Evolutionary conservation across 2,329 filamentous ascomycete species (phyloP).

Genomic region (Colletotrichum spaethianum): DNA sequence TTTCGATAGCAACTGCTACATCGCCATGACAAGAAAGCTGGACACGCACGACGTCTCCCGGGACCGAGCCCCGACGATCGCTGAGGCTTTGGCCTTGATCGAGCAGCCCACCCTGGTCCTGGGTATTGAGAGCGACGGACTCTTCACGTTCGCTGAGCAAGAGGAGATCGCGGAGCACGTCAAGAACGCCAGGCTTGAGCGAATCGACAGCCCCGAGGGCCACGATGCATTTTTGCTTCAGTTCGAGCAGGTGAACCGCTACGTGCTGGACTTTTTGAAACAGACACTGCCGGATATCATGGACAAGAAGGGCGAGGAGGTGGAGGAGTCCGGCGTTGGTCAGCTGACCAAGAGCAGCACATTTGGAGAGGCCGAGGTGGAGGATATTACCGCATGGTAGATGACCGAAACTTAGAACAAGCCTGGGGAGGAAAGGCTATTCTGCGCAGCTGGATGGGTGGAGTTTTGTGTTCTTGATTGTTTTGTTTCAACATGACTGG

Average conservation of each 20-base stretch:
- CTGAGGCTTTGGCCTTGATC: slow-evolving; percentile 84
- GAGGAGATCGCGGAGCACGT: slow-evolving; percentile 90
- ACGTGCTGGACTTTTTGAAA: slow-evolving; percentile 86
- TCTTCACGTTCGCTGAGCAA: slow-evolving; percentile 98
- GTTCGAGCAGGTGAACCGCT: slow-evolving; percentile 95
- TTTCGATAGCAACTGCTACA: slow-evolving; percentile 99
- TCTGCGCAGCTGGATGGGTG: too few species aligned
- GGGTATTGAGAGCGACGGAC: slow-evolving; percentile 94
- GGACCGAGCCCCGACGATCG: slow-evolving; percentile 76
- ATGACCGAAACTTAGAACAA: background rate
- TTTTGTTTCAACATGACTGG: slow-evolving; percentile 34
- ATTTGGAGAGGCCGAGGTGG: slow-evolving; percentile 95
- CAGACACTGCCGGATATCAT: slow-evolving; percentile 92
- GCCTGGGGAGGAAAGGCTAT: background rate
- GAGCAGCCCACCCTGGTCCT: slow-evolving; percentile 92
- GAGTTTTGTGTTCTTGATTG: background rate
- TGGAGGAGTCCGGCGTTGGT: slow-evolving; percentile 66
- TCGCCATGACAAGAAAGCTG: slow-evolving; percentile 96
- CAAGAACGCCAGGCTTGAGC: slow-evolving; percentile 81
- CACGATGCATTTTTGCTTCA: slow-evolving; percentile 97
- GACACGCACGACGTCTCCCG: slow-evolving; percentile 97
- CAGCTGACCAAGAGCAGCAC: slow-evolving; percentile 87
- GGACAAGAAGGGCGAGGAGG: slow-evolving; percentile 67
- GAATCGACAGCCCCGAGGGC: slow-evolving; percentile 93
- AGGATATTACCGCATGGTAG: slow-evolving; percentile 96